Evolutionary conservation across 306 rosid species (phyloP).

Genomic region (Argentina anserina): DNA sequence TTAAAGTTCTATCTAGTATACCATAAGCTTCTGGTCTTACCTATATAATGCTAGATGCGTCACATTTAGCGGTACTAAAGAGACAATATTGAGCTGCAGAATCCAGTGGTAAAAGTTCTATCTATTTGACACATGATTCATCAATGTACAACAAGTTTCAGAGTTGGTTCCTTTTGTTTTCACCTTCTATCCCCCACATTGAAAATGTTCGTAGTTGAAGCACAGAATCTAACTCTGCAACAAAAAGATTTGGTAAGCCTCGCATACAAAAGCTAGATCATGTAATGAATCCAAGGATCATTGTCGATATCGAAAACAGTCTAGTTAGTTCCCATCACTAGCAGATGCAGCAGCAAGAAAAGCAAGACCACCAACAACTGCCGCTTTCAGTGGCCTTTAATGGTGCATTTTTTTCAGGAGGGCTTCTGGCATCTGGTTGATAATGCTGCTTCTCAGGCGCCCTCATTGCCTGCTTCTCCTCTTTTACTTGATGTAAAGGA

Average conservation of each 20-base stretch:
- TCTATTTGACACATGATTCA: not conserved
- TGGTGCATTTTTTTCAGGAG: not conserved
- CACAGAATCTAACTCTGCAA: not conserved
- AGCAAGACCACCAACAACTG: conserved; percentile 29
- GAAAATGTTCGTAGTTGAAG: not conserved
- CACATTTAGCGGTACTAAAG: not conserved
- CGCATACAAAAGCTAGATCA: not conserved
- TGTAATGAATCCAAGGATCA: not conserved
- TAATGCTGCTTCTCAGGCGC: not conserved
- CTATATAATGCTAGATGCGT: too few relatives aligned
- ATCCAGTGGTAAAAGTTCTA: not conserved
- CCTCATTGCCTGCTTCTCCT: conserved; percentile 10
- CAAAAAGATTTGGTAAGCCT: not conserved
- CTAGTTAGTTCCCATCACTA: conserved; percentile 22
- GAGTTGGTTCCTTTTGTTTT: not conserved
- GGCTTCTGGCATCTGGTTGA: too few relatives aligned
- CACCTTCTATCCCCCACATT: not conserved
- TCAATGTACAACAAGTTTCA: not conserved
- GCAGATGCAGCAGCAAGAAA: conserved; percentile 32
- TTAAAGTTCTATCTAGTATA: too few relatives aligned
- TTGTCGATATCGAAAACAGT: not conserved
- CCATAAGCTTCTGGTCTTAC: too few relatives aligned
- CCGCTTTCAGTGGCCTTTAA: conserved; percentile 15
- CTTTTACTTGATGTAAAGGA: conserved; percentile 3
- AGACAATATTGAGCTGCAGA: not conserved